Percentiles rank a stretch among this genome's conserved stretches.
phyloP scores from a whole-genome alignment of 2,329 filamentous ascomycete genomes.

The Fusarium coicis region DNA sequence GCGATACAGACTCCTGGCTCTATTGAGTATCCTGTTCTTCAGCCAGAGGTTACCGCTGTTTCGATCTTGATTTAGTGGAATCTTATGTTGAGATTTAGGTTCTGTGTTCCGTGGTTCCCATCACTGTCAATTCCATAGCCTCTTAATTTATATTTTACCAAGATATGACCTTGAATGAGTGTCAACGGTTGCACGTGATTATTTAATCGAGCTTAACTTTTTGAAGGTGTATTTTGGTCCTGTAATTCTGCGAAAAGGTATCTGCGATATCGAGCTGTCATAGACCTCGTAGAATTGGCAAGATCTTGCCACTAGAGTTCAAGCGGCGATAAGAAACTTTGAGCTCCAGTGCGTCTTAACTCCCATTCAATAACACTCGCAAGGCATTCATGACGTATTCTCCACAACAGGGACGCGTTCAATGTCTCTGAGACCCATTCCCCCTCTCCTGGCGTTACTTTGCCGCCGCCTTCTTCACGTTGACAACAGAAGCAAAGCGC shows the following conservation, averaged over 20 bases:
- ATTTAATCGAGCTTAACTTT: background rate
- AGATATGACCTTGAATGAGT: background rate
- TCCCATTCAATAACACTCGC: no score
- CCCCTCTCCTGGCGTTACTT: background rate
- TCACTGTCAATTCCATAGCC: background rate
- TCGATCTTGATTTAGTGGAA: constrained; percentile 6
- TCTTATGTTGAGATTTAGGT: rapidly evolving
- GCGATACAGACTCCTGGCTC: constrained; percentile 7
- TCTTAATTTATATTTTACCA: background rate
- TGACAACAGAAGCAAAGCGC: background rate
- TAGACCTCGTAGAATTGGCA: background rate
- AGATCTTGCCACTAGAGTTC: background rate
- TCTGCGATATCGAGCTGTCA: background rate
- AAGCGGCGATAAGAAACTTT: background rate
- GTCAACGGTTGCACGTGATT: rapidly evolving
- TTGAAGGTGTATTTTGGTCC: no score
- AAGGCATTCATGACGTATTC: rapidly evolving
- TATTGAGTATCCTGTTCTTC: constrained; percentile 20
- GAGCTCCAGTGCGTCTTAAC: background rate
- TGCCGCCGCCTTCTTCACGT: background rate
- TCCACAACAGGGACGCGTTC: no score
- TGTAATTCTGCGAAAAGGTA: no score
- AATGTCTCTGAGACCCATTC: no score
- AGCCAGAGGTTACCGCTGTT: constrained; percentile 22
- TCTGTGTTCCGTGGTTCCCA: rapidly evolving